Base-by-base conservation (phyloP, 306 rosid species). In the Luffa acutangula region DNA sequence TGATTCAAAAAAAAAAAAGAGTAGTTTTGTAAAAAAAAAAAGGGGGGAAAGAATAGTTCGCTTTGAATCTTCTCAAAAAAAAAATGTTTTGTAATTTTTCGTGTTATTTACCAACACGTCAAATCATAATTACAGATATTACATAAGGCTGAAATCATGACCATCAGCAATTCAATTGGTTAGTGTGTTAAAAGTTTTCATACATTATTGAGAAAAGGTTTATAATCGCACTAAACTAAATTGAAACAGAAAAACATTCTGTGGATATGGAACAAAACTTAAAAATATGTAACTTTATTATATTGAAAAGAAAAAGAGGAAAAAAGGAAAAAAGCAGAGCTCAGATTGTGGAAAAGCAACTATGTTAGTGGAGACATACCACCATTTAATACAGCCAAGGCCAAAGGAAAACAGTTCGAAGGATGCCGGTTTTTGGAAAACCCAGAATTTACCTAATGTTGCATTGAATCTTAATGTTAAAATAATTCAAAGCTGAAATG, bases 331-430 rank as follows among this genome's bases (percentile, higher is more conserved):
- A 36, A 64, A 64, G 36, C 2, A 45, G 75, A 43, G 75, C 75
- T 69, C 54, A 69, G 25, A 72, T 72, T 8, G 42, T 25, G 77
- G 58, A 72, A 72, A 72, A 48, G 75, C 57, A 72, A 48, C 21
- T 5, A 48, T 31, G 39, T 25, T 17, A 48, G 59, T 72, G 77
- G 77, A 72, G 77, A 72, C 77, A 72, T 72, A 72, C 58, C 77
- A 72, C 77, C 59, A 72, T 72, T 72, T 72, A 48, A 48, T 72
- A 72, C 59, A 72, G 77, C 57, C 77, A 72, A 42, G 75, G 54
- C 75, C 3, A 48, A 72, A 54, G 59, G 39, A 72, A 46, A 39
- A 17, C 46, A 36, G 71, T n/a, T 67, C 7, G 14, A 17, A 72
- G 58, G 42, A 72, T 46, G 42, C 77, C 77, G 14, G 77, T 72